Percentiles rank a stretch among this genome's conserved stretches.
These are phyloP conservation scores for Colletotrichum caudatum DNA, from an alignment of 2,329 filamentous ascomycete species.

Conservation along the genomic window DNA sequence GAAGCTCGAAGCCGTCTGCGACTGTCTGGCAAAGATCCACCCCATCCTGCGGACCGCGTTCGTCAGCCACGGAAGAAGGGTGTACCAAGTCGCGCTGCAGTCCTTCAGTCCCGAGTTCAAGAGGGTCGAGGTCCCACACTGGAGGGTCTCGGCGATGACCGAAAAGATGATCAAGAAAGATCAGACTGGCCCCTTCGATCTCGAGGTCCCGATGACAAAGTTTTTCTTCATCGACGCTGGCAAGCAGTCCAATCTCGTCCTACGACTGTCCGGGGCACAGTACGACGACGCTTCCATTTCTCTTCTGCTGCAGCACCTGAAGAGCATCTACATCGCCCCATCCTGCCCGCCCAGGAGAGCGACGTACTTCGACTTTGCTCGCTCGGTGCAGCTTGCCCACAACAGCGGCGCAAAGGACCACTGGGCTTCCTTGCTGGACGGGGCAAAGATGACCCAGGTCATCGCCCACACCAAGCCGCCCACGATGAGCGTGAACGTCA, in stretches of 20 bases:
- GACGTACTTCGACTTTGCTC: constrained; percentile 62
- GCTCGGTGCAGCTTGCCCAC: constrained; percentile 54
- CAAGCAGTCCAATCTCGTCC: constrained; percentile 60
- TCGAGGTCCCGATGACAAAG: constrained; percentile 59
- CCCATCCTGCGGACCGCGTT: constrained; percentile 68
- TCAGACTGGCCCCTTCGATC: constrained; percentile 54
- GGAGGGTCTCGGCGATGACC: constrained; percentile 54
- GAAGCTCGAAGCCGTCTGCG: constrained; percentile 61
- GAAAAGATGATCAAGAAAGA: constrained; percentile 59
- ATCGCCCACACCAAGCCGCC: constrained; percentile 57
- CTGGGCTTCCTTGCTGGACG: constrained; percentile 60
- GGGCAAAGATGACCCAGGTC: constrained; percentile 60
- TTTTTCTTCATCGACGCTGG: constrained; percentile 64
- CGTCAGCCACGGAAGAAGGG: constrained; percentile 57
- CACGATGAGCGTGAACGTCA: constrained; percentile 53
- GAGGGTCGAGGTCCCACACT: constrained; percentile 55
- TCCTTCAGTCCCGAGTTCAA: constrained; percentile 59
- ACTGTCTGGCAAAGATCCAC: constrained; percentile 58
- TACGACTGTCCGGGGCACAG: constrained; percentile 63
- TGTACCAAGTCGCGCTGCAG: constrained; percentile 63
- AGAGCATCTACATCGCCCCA: constrained; percentile 57
- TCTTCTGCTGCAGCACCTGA: constrained; percentile 62
- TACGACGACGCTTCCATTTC: constrained; percentile 61
- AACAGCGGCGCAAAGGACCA: constrained; percentile 56
- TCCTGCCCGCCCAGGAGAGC: constrained; percentile 52